These are phyloP conservation scores for Elsinoe fawcettii DNA, from an alignment of 2,329 filamentous ascomycete species.

Conservation along the genomic window DNA sequence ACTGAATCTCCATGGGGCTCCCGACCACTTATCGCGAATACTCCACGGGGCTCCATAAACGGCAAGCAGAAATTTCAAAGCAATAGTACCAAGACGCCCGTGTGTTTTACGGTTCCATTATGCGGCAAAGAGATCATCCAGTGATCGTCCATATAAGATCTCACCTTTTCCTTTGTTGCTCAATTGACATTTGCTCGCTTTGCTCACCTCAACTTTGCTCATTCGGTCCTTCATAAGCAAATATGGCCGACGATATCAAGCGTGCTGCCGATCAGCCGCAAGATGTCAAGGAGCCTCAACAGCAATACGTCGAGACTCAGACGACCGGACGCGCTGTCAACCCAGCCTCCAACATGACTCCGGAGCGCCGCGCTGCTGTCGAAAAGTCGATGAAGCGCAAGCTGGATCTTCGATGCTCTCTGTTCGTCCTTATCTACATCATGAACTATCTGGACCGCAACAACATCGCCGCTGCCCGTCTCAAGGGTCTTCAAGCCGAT, in stretches of 20 bases:
- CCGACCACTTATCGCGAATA: background rate
- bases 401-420: slow-evolving; percentile 59
- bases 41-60: slow-evolving; percentile 1
- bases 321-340: background rate
- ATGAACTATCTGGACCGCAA: slow-evolving; percentile 59
- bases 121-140: slow-evolving; percentile 5
- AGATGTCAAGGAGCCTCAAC: background rate
- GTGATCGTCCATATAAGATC: background rate
- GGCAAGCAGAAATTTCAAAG: slow-evolving; percentile 4
- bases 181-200: background rate
- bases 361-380: slow-evolving; percentile 7
- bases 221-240: background rate
- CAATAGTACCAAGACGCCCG: background rate
- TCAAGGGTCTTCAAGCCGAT: slow-evolving; percentile 57
- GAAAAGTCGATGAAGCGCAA: slow-evolving; percentile 59
- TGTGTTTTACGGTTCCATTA: background rate
- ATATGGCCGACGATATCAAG: slow-evolving; percentile 4
- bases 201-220: background rate
- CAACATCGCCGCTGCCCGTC: slow-evolving; percentile 56
- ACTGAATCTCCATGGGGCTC: background rate
- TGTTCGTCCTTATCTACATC: slow-evolving; percentile 68
- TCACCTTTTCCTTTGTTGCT: background rate
- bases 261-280: background rate
- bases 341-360: slow-evolving; percentile 1
- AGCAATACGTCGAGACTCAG: background rate